A percentile compares a stretch with the other conserved stretches of the same genome.
These are phyloP conservation scores for Penicillium bialowiezense DNA, from an alignment of 495 filamentous ascomycete genomes.

Conservation along the genomic window DNA sequence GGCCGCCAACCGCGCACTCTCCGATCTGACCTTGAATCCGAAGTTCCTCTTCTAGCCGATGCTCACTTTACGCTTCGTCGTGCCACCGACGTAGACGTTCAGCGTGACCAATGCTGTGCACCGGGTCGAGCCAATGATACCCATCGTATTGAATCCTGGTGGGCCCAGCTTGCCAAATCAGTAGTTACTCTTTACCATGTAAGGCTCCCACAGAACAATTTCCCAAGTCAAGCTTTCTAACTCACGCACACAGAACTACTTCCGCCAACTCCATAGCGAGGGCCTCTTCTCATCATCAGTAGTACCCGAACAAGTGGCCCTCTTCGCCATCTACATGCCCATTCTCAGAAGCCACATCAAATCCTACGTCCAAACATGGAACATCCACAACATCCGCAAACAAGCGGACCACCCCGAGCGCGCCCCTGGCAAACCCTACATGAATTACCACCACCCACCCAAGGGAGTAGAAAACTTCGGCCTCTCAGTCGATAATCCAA, in stretches of 20 bases:
- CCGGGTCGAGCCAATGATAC: constrained; percentile 11
- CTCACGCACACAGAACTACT: constrained; percentile 8
- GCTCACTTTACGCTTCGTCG: constrained; percentile 28
- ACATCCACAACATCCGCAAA: constrained; percentile 15
- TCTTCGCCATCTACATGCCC: constrained; percentile 18
- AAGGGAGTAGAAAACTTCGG: constrained; percentile 14
- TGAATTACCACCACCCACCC: constrained; percentile 14
- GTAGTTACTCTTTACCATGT: constrained; percentile 9
- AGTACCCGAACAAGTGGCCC: constrained; percentile 15
- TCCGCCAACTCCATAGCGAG: constrained; percentile 7
- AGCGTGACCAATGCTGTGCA: constrained; percentile 8
- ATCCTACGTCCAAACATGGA: constrained; percentile 15
- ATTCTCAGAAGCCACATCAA: constrained; percentile 12
- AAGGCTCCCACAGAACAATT: background rate
- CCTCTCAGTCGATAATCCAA: background rate
- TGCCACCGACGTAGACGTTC: constrained; percentile 1
- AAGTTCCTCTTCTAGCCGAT: constrained; percentile 13
- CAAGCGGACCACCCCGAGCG: constrained; percentile 13
- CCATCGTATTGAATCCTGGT: constrained; percentile 20
- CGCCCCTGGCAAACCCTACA: constrained; percentile 16
- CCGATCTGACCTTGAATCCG: constrained; percentile 12
- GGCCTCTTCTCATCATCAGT: constrained; percentile 7
- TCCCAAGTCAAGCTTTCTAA: background rate
- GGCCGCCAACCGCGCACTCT: constrained; percentile 6
- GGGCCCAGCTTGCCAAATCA: constrained; percentile 10